Evolutionary conservation across 495 filamentous ascomycete genomes (phyloP).

Genomic region (Penicillium macrosclerotiorum): DNA sequence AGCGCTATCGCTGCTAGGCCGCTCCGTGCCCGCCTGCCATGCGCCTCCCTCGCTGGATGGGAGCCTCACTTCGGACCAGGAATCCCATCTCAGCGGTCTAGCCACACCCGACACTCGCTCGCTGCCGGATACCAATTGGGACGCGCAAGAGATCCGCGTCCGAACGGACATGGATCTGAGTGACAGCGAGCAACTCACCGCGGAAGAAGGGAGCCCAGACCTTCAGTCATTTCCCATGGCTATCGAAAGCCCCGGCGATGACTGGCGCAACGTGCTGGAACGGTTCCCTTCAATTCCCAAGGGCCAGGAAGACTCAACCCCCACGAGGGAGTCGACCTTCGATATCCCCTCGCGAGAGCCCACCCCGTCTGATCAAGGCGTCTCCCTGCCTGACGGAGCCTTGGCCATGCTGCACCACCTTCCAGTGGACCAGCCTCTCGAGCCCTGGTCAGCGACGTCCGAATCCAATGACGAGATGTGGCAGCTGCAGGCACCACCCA

Average conservation of each 20-base stretch:
- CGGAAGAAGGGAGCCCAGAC: constrained; percentile 11
- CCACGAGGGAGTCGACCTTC: constrained; percentile 4
- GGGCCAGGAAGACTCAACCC: constrained; percentile 15
- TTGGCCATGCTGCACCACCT: constrained; percentile 75
- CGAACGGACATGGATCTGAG: constrained; percentile 29
- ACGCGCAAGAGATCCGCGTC: constrained; percentile 35
- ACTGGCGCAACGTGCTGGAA: constrained; percentile 41
- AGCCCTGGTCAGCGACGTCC: constrained; percentile 42
- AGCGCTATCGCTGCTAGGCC: constrained; percentile 63
- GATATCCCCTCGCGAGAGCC: constrained; percentile 31
- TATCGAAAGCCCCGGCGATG: constrained; percentile 33
- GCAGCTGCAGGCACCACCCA: constrained; percentile 31
- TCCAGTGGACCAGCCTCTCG: constrained; percentile 52
- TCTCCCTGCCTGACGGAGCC: constrained; percentile 76
- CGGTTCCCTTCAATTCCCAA: constrained; percentile 36
- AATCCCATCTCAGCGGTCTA: constrained; percentile 74
- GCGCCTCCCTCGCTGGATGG: constrained; percentile 87
- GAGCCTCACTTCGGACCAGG: constrained; percentile 79
- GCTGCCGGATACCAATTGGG: constrained; percentile 48
- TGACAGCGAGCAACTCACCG: constrained; percentile 15
- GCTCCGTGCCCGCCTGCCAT: constrained; percentile 67
- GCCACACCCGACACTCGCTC: constrained; percentile 72
- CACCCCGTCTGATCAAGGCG: constrained; percentile 55
- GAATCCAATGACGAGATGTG: constrained; percentile 52
- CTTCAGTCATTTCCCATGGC: constrained; percentile 33